Conservation (phyloP, 345 rosid species). For the Corchorus olitorius region DNA sequence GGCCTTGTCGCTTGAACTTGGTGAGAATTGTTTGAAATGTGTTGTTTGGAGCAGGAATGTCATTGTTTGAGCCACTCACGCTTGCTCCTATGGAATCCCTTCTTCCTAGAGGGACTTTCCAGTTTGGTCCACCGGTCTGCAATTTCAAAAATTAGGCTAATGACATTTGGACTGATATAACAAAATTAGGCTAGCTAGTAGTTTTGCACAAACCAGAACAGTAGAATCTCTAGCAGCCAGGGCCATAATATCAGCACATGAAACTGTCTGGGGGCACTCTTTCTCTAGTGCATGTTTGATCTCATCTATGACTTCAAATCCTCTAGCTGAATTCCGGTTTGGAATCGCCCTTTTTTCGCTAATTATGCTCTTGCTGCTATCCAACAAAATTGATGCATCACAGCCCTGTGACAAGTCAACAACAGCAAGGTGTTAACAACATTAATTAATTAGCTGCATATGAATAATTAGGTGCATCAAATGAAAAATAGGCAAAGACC, state of each 20-base stretch:
- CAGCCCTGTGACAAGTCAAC: conserved; percentile 60
- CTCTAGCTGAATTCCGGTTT: conserved; percentile 75
- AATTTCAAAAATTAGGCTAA: neutral
- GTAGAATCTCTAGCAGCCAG: conserved; percentile 94
- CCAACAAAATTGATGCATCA: conserved; percentile 81
- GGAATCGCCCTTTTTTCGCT: conserved; percentile 83
- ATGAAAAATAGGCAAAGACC: conserved; percentile 32
- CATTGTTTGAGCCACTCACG: conserved; percentile 75
- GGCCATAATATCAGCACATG: conserved; percentile 82
- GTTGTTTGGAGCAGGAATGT: conserved; percentile 76
- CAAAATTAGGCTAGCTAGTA: neutral
- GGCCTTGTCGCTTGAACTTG: conserved; percentile 66
- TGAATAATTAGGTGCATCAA: neutral
- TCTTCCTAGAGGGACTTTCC: conserved; percentile 89
- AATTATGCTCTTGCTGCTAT: conserved; percentile 54
- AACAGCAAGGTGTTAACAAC: conserved; percentile 5
- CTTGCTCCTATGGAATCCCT: conserved; percentile 75
- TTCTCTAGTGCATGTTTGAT: conserved; percentile 78
- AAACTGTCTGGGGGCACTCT: conserved; percentile 74
- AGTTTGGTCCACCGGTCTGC: conserved; percentile 86
- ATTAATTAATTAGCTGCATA: neutral
- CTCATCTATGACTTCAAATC: conserved; percentile 78
- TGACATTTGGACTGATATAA: neutral
- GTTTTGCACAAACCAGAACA: conserved; percentile 54
- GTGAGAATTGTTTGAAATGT: conserved; percentile 66